Percentiles rank a stretch among this genome's conserved stretches.
Conservation (phyloP, 306 rosid genomes). For the Rubus parviflorus region DNA sequence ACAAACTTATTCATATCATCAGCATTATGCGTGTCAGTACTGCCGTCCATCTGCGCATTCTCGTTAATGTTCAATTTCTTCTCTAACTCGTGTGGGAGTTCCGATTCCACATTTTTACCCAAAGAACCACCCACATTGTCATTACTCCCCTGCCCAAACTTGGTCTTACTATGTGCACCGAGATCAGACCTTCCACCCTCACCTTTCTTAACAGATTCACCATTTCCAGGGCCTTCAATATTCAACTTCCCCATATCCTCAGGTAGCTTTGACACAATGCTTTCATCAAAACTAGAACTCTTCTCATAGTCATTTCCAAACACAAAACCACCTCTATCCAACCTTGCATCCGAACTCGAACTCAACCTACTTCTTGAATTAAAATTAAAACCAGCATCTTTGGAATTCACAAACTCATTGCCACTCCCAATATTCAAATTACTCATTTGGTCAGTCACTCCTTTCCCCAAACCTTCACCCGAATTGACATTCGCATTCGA, state of each 20-base stretch:
- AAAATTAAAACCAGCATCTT: constrained; percentile 20
- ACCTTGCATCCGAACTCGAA: constrained; percentile 11
- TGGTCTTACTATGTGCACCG: constrained; percentile 10
- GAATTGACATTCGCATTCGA: constrained; percentile 14
- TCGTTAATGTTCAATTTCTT: constrained; percentile 49
- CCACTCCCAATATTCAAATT: constrained; percentile 47
- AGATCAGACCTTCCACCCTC: constrained; percentile 24
- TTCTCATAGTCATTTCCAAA: constrained; percentile 15
- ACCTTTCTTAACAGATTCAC: constrained; percentile 21
- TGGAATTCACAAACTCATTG: constrained; percentile 36
- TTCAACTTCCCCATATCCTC: constrained; percentile 56
- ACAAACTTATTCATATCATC: constrained; percentile 24
- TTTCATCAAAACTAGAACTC: constrained; percentile 25
- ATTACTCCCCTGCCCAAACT: constrained; percentile 25
- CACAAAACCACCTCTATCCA: constrained; percentile 17
- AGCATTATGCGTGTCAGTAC: constrained; percentile 10
- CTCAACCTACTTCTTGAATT: constrained; percentile 19
- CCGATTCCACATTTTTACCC: constrained; percentile 32
- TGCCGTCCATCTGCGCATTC: constrained; percentile 24
- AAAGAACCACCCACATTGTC: constrained; percentile 37
- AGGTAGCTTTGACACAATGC: constrained; percentile 39
- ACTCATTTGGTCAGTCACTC: constrained; percentile 46
- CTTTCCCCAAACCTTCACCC: constrained; percentile 11
- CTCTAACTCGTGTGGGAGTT: constrained; percentile 57
- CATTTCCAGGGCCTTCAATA: constrained; percentile 32